Base-by-base conservation (phyloP, 805 yeast genomes). In the Starmerella gropengiesseri region DNA sequence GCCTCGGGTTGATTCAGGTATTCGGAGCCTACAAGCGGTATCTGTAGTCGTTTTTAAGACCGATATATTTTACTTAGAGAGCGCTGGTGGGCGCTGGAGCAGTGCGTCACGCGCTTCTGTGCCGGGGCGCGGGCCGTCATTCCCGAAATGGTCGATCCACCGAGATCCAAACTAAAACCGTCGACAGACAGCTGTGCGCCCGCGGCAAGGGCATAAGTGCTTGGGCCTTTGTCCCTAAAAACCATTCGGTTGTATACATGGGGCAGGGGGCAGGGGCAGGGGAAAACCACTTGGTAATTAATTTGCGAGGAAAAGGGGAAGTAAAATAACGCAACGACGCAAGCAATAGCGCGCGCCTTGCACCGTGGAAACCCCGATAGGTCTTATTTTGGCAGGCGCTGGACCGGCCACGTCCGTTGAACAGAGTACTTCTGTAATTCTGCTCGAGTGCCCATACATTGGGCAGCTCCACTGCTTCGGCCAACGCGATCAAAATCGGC, bases 261-360 rank as follows among this genome's bases (percentile, higher is more conserved):
- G 37, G 36, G 37, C 20, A 34, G 23, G n/a, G 37, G 37, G 18
- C 14, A 23, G 23, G 37, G 37, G 27, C 18, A 28, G 16, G 37
- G 37, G 29, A 14, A 22, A n/a, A n/a, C 37, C 37, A 14, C 29
- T 32, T 32, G 23, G 14, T 34, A 23, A 34, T 34, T 34, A 23
- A 34, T 34, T 34, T 16, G 27, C 23, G 23, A 23, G 37, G 28
- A 34, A 22, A 34, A 23, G 20, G 28, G 28, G 27, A 29, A 34
- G 23, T 28, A 34, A 34, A 34, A 34, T 34, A 34, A 34, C 37
- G 37, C 37, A 34, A 34, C 7, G 23, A 34, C 37, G 37, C 37
- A 34, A 34, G 37, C 37, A 34, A 22, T n/a, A n/a, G n/a, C n/a
- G n/a, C 37, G 37, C 37, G 37, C 37, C 37, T 16, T 16, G 29